Conservation (phyloP, 1,139 yeast genomes). For the Candida labiduridarum region DNA sequence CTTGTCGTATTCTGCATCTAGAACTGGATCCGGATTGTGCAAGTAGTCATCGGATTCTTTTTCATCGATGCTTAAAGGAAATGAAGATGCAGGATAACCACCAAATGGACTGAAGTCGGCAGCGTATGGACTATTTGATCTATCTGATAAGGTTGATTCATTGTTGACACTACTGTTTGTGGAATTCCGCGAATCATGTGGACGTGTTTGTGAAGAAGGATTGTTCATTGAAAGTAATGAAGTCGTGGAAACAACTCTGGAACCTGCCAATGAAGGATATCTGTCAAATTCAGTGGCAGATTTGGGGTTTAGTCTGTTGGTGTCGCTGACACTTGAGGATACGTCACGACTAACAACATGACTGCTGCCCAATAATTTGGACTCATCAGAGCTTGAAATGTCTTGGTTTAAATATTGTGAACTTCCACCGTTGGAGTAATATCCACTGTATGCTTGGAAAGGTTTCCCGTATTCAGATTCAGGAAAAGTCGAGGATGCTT, state of each 20-base stretch:
- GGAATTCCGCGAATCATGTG: constrained; percentile 3
- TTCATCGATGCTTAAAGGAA: constrained; percentile 85
- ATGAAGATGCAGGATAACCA: constrained; percentile 88
- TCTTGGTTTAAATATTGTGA: constrained; percentile 39
- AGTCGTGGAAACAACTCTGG: constrained; percentile 49
- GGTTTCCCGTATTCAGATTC: constrained; percentile 34
- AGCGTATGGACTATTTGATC: constrained; percentile 11
- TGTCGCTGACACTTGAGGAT: constrained; percentile 14
- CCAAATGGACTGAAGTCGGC: constrained; percentile 78
- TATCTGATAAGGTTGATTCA: constrained; percentile 13
- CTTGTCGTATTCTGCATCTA: constrained; percentile 78
- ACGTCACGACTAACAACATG: constrained; percentile 1
- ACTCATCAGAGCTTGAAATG: constrained; percentile 27
- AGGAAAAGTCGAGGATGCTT: neutral
- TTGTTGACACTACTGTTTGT: constrained; percentile 28
- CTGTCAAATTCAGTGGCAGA: constrained; percentile 61
- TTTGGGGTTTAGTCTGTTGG: constrained; percentile 15
- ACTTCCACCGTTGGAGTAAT: constrained; percentile 45
- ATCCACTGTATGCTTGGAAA: constrained; percentile 47
- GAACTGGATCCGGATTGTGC: constrained; percentile 92
- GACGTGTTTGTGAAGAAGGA: constrained; percentile 8
- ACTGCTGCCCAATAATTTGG: constrained; percentile 11
- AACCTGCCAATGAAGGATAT: constrained; percentile 55
- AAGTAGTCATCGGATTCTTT: constrained; percentile 90
- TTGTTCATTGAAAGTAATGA: constrained; percentile 34